These are phyloP conservation scores for Zygoascus ofunaensis DNA, from an alignment of 805 yeast genomes.

Conservation along the genomic window DNA sequence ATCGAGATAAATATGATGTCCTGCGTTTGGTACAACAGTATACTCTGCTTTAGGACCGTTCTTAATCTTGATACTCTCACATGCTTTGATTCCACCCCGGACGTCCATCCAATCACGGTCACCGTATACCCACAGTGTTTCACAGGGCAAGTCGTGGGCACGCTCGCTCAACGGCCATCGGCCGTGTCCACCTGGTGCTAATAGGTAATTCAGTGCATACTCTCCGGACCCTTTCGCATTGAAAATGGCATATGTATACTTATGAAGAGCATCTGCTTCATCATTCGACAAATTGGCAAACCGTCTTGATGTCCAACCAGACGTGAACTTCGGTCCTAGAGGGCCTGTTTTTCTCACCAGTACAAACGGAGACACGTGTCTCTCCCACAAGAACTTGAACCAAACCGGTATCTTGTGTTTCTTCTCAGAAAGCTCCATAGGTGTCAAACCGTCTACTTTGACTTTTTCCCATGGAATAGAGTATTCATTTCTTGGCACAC, in stretches of 20 bases:
- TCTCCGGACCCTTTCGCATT: constrained; percentile 88
- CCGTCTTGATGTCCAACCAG: constrained; percentile 83
- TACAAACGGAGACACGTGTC: constrained; percentile 75
- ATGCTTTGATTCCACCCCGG: constrained; percentile 32
- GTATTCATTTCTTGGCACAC: constrained; percentile 39
- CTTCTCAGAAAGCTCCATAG: constrained; percentile 10
- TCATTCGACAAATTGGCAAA: constrained; percentile 47
- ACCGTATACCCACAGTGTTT: constrained; percentile 81
- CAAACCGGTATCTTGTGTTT: constrained; percentile 55
- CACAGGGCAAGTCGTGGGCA: constrained; percentile 45
- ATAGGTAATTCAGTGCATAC: constrained; percentile 71
- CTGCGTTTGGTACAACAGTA: constrained; percentile 41
- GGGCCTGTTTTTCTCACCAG: constrained; percentile 72
- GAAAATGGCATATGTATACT: constrained; percentile 76
- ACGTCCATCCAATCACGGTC: constrained; percentile 61
- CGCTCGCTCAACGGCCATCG: constrained; percentile 57
- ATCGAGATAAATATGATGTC: constrained; percentile 69
- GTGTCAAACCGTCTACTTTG: constrained; percentile 6
- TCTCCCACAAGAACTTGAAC: constrained; percentile 77
- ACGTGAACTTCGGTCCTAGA: constrained; percentile 72
- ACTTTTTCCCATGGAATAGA: neutral
- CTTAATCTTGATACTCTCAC: constrained; percentile 15
- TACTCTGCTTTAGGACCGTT: constrained; percentile 24
- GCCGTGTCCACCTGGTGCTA: constrained; percentile 90
- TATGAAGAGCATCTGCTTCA: constrained; percentile 53